phyloP scores from a whole-genome alignment of 139 green algal genomes.

The Coelastrella sp. region DNA sequence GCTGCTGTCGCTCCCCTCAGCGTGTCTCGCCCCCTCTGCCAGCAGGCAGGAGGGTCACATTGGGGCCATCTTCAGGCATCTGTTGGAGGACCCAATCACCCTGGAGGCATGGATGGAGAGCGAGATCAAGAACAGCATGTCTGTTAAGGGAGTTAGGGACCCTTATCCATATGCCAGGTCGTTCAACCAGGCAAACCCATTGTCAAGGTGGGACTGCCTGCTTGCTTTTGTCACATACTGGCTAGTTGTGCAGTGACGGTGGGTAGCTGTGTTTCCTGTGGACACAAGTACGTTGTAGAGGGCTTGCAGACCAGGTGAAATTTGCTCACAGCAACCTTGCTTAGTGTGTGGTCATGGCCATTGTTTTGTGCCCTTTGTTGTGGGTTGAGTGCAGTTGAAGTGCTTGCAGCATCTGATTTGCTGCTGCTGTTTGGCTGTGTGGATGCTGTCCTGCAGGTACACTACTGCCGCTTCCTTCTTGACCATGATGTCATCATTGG shows the following conservation, averaged over 20 bases:
- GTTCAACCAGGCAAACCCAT: conserved; percentile 16
- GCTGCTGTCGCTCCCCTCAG: conserved; percentile 82
- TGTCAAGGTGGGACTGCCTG: conserved; percentile 15
- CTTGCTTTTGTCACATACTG: too few species aligned
- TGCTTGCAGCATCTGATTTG: background rate
- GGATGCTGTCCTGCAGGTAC: conserved; percentile 10
- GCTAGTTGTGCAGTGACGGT: too few species aligned
- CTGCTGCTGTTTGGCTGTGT: background rate
- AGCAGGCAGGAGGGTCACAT: conserved; percentile 75
- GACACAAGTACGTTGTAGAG: too few species aligned
- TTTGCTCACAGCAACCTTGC: background rate
- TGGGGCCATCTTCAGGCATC: conserved; percentile 83
- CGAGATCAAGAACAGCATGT: conserved; percentile 83
- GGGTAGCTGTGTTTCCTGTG: too few species aligned
- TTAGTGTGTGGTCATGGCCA: background rate
- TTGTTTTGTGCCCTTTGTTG: too few species aligned
- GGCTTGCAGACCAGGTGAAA: too few species aligned
- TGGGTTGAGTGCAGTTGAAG: too few species aligned
- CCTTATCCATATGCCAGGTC: background rate
- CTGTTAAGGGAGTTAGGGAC: conserved; percentile 30
- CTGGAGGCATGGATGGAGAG: conserved; percentile 93
- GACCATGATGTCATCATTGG: conserved; percentile 58
- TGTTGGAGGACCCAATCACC: conserved; percentile 91
- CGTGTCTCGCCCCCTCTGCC: conserved; percentile 61
- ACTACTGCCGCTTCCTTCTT: conserved; percentile 65